Conservation (phyloP, 75 land plant genomes). For the Pinus albicaulis region DNA sequence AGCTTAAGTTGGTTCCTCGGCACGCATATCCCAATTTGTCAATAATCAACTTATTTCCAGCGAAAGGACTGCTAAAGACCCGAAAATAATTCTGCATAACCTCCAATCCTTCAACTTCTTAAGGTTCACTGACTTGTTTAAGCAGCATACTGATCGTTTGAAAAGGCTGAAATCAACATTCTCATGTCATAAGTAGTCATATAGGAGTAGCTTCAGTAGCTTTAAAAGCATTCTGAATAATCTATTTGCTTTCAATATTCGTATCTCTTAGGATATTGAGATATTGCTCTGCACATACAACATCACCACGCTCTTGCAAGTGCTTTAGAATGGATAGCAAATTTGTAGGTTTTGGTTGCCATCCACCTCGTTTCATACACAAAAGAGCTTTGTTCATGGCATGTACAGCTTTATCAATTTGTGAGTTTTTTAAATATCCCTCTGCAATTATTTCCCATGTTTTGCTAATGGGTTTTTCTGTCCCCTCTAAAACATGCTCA, state of each 20-base stretch:
- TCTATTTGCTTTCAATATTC: not conserved
- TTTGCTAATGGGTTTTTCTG: conserved; percentile 23
- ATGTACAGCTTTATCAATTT: conserved; percentile 35
- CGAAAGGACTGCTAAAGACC: too few relatives aligned
- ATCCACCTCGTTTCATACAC: conserved; percentile 15
- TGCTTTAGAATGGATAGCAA: conserved; percentile 1
- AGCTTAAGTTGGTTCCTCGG: too few relatives aligned
- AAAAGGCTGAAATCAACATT: too few relatives aligned
- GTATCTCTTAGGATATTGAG: not conserved
- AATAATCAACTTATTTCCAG: too few relatives aligned
- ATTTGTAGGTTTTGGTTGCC: conserved; percentile 37
- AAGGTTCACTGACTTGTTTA: too few relatives aligned
- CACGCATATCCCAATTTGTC: too few relatives aligned
- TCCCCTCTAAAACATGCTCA: conserved; percentile 25
- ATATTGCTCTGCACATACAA: not conserved
- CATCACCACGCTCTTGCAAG: conserved; percentile 5
- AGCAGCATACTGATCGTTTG: too few relatives aligned
- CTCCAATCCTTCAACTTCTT: too few relatives aligned
- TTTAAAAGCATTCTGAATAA: too few relatives aligned
- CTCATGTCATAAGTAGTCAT: too few relatives aligned
- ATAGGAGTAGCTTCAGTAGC: too few relatives aligned
- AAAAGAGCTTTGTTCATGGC: conserved; percentile 42
- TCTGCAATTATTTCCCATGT: conserved; percentile 39
- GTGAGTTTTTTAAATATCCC: conserved; percentile 27
- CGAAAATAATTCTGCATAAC: too few relatives aligned